A percentile compares a stretch with the other conserved stretches of the same genome.
phyloP scores from a whole-genome alignment of 2,329 filamentous ascomycete genomes.

The Fusarium pininemorale region DNA sequence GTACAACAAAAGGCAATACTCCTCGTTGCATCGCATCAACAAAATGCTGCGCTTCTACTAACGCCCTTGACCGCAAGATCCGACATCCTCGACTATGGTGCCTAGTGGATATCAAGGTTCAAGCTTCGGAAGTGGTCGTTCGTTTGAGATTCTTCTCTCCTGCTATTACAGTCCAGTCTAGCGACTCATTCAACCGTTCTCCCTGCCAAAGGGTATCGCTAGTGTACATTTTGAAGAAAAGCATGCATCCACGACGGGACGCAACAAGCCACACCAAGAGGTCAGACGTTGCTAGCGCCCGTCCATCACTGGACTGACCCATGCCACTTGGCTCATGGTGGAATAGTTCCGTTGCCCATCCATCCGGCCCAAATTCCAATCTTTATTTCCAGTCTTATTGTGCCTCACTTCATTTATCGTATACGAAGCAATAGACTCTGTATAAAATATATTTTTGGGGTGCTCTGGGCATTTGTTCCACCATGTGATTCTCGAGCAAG shows the following conservation, averaged over 20 bases:
- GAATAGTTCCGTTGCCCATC: constrained; percentile 17
- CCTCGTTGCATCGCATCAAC: constrained; percentile 13
- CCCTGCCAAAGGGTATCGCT: not conserved
- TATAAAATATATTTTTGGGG: not conserved
- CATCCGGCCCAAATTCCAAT: constrained; percentile 19
- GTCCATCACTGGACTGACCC: constrained; percentile 17
- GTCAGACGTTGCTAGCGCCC: constrained; percentile 35
- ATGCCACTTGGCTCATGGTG: not conserved
- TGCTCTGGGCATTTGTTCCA: not conserved
- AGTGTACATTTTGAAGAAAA: constrained; percentile 15
- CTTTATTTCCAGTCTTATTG: not conserved
- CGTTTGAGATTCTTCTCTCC: not conserved
- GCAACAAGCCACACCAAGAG: constrained; percentile 28
- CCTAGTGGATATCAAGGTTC: constrained; percentile 1
- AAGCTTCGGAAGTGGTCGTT: not conserved
- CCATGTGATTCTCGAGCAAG: constrained; percentile 24
- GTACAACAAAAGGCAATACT: constrained; percentile 2
- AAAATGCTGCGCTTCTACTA: constrained; percentile 24
- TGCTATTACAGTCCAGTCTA: constrained; percentile 6
- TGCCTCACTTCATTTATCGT: not conserved
- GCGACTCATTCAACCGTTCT: constrained; percentile 22
- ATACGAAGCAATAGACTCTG: not conserved
- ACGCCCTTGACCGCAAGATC: constrained; percentile 24
- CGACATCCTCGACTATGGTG: not conserved
- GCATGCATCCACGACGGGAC: constrained; percentile 16